phyloP scores from a whole-genome alignment of 495 filamentous ascomycete genomes.

The Penicillium ucsense region DNA sequence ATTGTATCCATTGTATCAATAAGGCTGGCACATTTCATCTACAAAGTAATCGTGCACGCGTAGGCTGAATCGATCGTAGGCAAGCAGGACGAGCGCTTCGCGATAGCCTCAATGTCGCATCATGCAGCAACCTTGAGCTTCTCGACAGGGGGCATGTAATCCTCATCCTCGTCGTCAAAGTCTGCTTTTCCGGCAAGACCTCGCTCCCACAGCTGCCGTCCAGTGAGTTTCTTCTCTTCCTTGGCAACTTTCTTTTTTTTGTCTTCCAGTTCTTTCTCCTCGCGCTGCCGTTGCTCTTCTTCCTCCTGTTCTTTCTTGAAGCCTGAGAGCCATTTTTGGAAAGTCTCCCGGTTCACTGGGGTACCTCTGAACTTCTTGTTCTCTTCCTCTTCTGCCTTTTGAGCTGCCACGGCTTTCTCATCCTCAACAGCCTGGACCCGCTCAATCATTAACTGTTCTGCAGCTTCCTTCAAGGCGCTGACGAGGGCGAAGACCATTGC shows the following conservation, averaged over 20 bases:
- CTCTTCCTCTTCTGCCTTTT: conserved; percentile 77
- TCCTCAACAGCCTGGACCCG: conserved; percentile 53
- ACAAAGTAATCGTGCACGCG: too few relatives aligned
- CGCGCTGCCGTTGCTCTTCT: conserved; percentile 46
- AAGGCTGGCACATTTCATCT: too few relatives aligned
- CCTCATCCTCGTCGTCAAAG: conserved; percentile 58
- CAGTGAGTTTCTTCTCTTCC: conserved; percentile 61
- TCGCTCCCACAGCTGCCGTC: conserved; percentile 75
- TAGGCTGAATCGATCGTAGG: too few relatives aligned
- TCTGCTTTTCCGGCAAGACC: conserved; percentile 66
- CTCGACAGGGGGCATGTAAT: conserved; percentile 48
- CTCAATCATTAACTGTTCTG: conserved; percentile 67
- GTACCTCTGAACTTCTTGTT: conserved; percentile 95
- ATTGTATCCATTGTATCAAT: too few relatives aligned
- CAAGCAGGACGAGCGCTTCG: too few relatives aligned
- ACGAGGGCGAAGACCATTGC: conserved; percentile 96
- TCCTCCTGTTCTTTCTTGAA: conserved; percentile 77
- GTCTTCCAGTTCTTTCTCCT: conserved; percentile 65
- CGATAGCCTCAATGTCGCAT: conserved; percentile 1
- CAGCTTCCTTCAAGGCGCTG: conserved; percentile 74
- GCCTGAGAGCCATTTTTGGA: conserved; percentile 67
- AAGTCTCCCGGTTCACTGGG: conserved; percentile 72
- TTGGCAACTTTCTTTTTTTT: conserved; percentile 54
- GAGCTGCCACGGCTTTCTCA: conserved; percentile 52
- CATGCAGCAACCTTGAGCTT: conserved; percentile 57